Conservation (phyloP, 257 asterid genomes). For the Salvia rosmarinus region DNA sequence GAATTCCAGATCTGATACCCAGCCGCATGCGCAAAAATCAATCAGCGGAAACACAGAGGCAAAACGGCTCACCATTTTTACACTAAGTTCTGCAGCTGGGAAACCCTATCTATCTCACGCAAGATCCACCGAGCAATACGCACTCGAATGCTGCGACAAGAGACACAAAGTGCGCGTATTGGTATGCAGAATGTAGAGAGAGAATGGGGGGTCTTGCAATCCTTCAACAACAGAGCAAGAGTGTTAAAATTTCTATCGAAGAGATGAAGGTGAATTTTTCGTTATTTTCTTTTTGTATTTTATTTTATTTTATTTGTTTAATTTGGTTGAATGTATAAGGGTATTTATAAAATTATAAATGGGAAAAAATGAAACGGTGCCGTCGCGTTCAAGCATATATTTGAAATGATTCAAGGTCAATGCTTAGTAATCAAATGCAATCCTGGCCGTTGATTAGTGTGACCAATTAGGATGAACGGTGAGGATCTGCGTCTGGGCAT, state of each 20-base stretch:
- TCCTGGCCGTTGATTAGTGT: conserved; percentile 2
- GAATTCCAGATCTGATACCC: conserved; percentile 42
- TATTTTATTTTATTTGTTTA: not conserved
- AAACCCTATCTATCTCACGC: conserved; percentile 41
- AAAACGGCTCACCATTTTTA: conserved; percentile 49
- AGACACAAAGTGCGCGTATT: conserved; percentile 40
- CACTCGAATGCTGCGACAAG: conserved; percentile 40
- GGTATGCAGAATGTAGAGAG: conserved; percentile 23
- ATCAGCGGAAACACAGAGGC: conserved; percentile 20
- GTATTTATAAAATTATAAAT: not conserved
- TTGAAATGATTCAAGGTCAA: conserved; percentile 21
- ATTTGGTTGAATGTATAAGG: not conserved
- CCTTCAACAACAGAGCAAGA: conserved; percentile 18
- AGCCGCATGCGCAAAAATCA: conserved; percentile 31
- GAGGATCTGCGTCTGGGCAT: conserved; percentile 18
- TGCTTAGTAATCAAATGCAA: not conserved
- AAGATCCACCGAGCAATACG: conserved; percentile 33
- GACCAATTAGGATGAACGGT: conserved; percentile 22
- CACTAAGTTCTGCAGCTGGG: conserved; percentile 30
- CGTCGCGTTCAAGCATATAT: conserved; percentile 6
- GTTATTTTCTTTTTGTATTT: not conserved
- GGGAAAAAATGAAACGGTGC: not conserved
- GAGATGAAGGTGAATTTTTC: conserved; percentile 31
- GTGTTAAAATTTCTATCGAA: conserved; percentile 16
- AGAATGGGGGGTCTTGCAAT: conserved; percentile 34